Evolutionary conservation across 2,329 filamentous ascomycete genomes (phyloP).

Genomic region (Xylaria sp.): DNA sequence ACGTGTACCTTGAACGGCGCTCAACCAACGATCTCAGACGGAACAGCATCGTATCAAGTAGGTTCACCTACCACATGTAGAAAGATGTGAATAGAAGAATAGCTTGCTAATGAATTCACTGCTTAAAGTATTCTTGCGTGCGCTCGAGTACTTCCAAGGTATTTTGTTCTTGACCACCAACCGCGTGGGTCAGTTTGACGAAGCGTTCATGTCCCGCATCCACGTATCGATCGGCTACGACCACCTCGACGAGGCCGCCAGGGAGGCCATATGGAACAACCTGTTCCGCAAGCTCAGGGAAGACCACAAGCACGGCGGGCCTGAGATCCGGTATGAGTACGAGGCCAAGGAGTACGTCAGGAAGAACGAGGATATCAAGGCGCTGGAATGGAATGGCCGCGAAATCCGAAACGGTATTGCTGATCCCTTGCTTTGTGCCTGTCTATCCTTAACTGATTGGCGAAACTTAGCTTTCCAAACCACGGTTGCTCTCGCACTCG

Average conservation of each 20-base stretch:
- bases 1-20: constrained; percentile 41
- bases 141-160: constrained; percentile 37
- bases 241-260: constrained; percentile 32
- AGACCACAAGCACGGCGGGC: no score
- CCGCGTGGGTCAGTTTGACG: constrained; percentile 35
- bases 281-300: constrained; percentile 35
- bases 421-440: no score
- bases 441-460: no score
- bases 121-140: constrained; percentile 37
- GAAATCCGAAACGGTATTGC: constrained; percentile 30
- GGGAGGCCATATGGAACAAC: constrained; percentile 33
- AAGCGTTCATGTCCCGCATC: constrained; percentile 38
- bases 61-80: no score
- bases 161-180: constrained; percentile 39
- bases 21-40: constrained; percentile 27
- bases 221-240: constrained; percentile 36
- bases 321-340: no score
- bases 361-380: constrained; percentile 16
- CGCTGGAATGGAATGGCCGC: constrained; percentile 27
- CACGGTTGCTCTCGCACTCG: constrained; percentile 18
- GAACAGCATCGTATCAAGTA: constrained; percentile 37
- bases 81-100: no score
- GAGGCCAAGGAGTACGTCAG: constrained; percentile 29
- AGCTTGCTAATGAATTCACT: no score
- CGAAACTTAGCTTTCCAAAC: constrained; percentile 17